A percentile compares a stretch with the other conserved stretches of the same genome.
These are phyloP conservation scores for Papiliotrema nemorosa DNA, from an alignment of 1,284 basidiomycete genomes.

Conservation along the genomic window DNA sequence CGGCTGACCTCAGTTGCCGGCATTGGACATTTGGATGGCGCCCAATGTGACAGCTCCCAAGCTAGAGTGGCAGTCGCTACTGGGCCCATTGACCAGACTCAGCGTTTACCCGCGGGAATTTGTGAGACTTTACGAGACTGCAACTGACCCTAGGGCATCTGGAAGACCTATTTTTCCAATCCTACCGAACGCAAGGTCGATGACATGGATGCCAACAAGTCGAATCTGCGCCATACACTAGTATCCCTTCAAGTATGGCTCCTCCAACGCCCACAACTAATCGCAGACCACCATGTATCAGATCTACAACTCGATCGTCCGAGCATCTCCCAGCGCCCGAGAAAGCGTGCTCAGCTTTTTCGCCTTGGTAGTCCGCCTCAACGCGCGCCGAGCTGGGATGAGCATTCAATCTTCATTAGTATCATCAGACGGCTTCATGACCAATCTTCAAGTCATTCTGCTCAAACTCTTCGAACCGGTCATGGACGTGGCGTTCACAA, in stretches of 20 bases:
- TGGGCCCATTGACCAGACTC: constrained; percentile 77
- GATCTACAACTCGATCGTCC: constrained; percentile 82
- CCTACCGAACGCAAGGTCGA: constrained; percentile 67
- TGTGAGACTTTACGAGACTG: constrained; percentile 55
- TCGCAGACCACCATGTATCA: constrained; percentile 61
- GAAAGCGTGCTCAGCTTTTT: constrained; percentile 86
- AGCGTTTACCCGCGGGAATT: constrained; percentile 83
- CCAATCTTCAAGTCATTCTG: constrained; percentile 79
- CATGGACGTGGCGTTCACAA: constrained; percentile 86
- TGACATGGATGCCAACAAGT: constrained; percentile 78
- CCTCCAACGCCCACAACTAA: not conserved
- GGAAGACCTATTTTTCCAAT: constrained; percentile 76
- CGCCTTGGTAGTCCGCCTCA: constrained; percentile 68
- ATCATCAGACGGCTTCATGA: constrained; percentile 87
- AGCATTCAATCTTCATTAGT: constrained; percentile 61
- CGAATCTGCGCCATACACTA: constrained; percentile 74
- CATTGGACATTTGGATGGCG: constrained; percentile 46
- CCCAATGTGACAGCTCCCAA: constrained; percentile 41
- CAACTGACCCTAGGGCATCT: constrained; percentile 65
- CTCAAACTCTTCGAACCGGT: constrained; percentile 93
- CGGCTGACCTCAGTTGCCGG: constrained; percentile 38
- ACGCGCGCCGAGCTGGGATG: constrained; percentile 83
- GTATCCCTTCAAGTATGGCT: constrained; percentile 68
- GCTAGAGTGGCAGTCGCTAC: constrained; percentile 60
- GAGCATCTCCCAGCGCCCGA: constrained; percentile 71